These are phyloP conservation scores for Suillus bovinus DNA, from an alignment of 768 basidiomycete genomes.

Conservation along the genomic window DNA sequence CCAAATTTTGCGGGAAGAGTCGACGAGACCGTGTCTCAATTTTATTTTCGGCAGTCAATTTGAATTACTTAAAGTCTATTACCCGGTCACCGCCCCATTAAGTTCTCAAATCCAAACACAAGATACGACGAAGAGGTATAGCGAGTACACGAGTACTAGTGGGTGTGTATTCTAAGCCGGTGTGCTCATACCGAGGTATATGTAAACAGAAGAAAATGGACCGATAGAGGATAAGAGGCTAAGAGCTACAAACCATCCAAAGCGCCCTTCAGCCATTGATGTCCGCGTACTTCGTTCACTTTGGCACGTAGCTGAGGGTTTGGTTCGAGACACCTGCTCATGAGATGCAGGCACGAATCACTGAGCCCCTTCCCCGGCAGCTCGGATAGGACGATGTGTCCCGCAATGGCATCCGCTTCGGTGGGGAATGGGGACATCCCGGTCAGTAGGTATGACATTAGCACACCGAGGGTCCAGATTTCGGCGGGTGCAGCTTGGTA, in stretches of 20 bases:
- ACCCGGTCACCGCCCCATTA: not conserved
- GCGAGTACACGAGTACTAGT: not conserved
- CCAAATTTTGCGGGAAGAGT: no score
- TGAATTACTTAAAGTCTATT: not conserved
- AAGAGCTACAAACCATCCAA: conserved; percentile 21
- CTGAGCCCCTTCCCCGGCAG: conserved; percentile 40
- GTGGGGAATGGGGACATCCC: conserved; percentile 93
- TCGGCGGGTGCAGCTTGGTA: conserved; percentile 96
- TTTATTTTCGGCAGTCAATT: not conserved
- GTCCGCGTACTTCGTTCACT: conserved; percentile 77
- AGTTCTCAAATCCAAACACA: not conserved
- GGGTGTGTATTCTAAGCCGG: not conserved
- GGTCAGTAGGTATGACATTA: conserved; percentile 92
- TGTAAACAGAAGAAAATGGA: conserved; percentile 1
- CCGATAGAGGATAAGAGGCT: not conserved
- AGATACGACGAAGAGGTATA: conserved; percentile 1
- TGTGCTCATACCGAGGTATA: not conserved
- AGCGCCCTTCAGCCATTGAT: conserved; percentile 69
- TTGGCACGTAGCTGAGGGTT: conserved; percentile 80
- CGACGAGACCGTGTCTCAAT: no score
- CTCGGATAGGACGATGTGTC: conserved; percentile 55
- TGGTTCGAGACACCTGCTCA: conserved; percentile 80
- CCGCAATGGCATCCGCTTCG: conserved; percentile 74
- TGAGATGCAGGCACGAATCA: conserved; percentile 55
- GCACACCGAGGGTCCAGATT: conserved; percentile 93